A percentile compares a stretch with the other conserved stretches of the same genome.
Evolutionary conservation across 1,139 yeast genomes (phyloP).

Genomic region (Diutina sp.): DNA sequence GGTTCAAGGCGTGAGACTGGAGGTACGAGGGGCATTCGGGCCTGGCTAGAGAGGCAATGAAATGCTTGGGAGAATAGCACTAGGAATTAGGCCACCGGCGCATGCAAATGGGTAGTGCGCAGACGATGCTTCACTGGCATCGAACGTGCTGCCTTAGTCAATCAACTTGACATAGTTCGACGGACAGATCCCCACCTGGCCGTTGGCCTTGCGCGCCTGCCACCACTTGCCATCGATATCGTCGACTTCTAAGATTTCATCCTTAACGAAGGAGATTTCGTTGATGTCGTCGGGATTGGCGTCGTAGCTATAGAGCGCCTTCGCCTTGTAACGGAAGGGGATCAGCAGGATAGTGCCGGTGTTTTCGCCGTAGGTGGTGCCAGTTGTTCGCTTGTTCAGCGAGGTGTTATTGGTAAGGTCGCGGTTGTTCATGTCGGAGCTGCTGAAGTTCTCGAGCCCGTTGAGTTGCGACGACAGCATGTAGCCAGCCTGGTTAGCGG

Average conservation of each 20-base stretch:
- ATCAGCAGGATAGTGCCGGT: conserved; percentile 10
- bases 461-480: conserved; percentile 44
- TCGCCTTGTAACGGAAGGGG: conserved; percentile 75
- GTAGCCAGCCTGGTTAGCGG: conserved; percentile 11
- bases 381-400: conserved; percentile 7
- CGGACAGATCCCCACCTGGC: conserved; percentile 95
- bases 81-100: not conserved
- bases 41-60: not conserved
- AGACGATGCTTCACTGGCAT: not conserved
- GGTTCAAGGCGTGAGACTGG: no score
- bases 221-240: conserved; percentile 98
- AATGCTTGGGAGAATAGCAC: not conserved
- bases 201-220: conserved; percentile 86
- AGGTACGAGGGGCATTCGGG: not conserved
- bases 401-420: conserved; percentile 18
- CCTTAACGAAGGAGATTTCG: conserved; percentile 82
- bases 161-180: conserved; percentile 79
- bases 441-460: conserved; percentile 45
- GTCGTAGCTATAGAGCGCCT: conserved; percentile 73
- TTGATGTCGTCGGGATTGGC: conserved; percentile 95
- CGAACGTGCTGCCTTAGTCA: not conserved
- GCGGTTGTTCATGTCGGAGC: conserved; percentile 23
- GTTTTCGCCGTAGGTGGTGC: conserved; percentile 4
- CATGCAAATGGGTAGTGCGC: not conserved
- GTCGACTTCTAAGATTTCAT: conserved; percentile 80